Evolutionary conservation across 306 rosid species (phyloP).

Genomic region (Quercus suber): DNA sequence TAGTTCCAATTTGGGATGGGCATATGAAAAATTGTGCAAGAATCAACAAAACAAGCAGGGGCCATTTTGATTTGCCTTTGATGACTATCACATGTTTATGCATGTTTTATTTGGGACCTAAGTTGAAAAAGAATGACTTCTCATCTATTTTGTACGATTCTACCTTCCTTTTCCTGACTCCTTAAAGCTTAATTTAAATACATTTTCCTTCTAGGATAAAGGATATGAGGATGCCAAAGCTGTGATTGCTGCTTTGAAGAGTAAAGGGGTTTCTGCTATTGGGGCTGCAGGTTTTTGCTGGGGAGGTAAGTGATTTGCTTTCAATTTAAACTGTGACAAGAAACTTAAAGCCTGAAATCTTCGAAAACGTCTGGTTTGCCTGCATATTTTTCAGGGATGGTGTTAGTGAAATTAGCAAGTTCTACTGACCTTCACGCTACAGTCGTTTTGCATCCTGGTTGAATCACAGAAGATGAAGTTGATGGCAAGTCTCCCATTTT

Average conservation of each 20-base stretch:
- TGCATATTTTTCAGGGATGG: constrained; percentile 32
- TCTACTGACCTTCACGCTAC: constrained; percentile 36
- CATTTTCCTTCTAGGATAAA: constrained; percentile 35
- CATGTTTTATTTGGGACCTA: background rate
- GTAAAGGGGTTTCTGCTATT: constrained; percentile 45
- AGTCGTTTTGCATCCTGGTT: constrained; percentile 46
- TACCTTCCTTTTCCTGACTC: background rate
- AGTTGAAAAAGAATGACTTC: background rate
- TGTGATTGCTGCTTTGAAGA: constrained; percentile 45
- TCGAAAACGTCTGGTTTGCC: background rate
- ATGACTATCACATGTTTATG: background rate
- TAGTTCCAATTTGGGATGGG: background rate
- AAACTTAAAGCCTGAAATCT: background rate
- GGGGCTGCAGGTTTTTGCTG: constrained; percentile 67
- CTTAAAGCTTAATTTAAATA: background rate
- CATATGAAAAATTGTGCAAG: too few species aligned
- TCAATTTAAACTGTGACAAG: background rate
- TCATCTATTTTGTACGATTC: too few species aligned
- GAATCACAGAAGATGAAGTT: constrained; percentile 18
- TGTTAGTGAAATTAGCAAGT: constrained; percentile 35
- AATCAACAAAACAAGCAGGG: too few species aligned
- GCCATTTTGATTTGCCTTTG: too few species aligned
- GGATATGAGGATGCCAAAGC: constrained; percentile 42
- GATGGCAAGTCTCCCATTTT: constrained; percentile 15
- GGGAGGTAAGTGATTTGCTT: constrained; percentile 43